Percentiles rank a stretch among this genome's conserved stretches.
phyloP scores from a whole-genome alignment of 306 rosid genomes.

The Oemleria cerasiformis region DNA sequence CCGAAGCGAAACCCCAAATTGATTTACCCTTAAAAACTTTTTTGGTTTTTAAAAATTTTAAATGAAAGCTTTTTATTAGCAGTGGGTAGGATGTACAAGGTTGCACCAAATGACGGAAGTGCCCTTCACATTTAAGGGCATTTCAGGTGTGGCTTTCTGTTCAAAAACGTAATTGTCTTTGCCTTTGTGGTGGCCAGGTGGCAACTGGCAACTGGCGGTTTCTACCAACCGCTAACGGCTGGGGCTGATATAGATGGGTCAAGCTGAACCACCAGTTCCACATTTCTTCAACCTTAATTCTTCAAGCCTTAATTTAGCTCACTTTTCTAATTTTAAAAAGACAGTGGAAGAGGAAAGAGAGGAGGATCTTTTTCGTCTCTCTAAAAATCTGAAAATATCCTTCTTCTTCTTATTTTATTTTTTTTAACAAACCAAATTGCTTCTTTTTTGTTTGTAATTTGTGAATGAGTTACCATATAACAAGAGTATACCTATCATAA shows the following conservation, averaged over 20 bases:
- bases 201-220: constrained; percentile 5
- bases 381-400: too few species aligned
- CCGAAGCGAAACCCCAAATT: constrained; percentile 5
- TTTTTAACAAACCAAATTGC: too few species aligned
- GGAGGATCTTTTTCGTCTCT: too few species aligned
- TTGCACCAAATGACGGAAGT: neutral
- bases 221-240: constrained; percentile 12
- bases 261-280: neutral
- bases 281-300: neutral
- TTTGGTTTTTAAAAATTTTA: neutral
- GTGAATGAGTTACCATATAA: too few species aligned
- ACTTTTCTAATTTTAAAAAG: too few species aligned
- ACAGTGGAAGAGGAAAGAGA: too few species aligned
- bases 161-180: neutral
- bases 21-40: neutral
- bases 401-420: too few species aligned
- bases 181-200: constrained; percentile 20
- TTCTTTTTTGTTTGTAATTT: too few species aligned
- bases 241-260: neutral
- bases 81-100: neutral
- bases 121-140: neutral
- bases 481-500: too few species aligned
- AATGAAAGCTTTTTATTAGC: neutral
- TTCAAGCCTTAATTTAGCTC: neutral
- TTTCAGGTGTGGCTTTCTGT: neutral